Base-by-base conservation (phyloP, 345 rosid genomes). In the Syzygium aromaticum region DNA sequence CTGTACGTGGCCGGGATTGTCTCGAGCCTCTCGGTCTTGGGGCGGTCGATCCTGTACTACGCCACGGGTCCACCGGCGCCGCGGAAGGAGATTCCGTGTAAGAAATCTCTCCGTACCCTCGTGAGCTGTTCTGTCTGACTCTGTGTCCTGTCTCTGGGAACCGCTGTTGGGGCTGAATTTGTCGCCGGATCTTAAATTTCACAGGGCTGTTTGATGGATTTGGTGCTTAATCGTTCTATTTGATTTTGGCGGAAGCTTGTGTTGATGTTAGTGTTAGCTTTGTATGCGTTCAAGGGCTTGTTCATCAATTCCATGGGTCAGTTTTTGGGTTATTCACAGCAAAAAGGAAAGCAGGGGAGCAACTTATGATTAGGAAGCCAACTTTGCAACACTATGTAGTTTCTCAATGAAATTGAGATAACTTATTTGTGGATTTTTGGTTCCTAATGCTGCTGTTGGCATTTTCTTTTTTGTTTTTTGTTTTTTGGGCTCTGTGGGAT, bases 1-100 rank as follows among this genome's bases (percentile, higher is more conserved):
- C 92, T 96, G 57, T 96, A 95, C 80, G 96, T 95, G 61, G 99
- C 93, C 11, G 99, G 98, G 53, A 89, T 98, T 84, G 94, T 98
- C n/a, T 94, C 99, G 5, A 88, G 94, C 17, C 86, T 98, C 86
- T 96, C 99, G 38, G 77, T 95, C 91, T 88, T 94, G 30, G 96
- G 96, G 3, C 94, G 96, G 86, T 92, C 96, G 2, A 88, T 96
- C 25, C 84, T 98, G 87, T 92, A 92, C 85, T 93, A 91, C 91
- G 94, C 92, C 88, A 90, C 92, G 89, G 92, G 94, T 2, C 93
- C 95, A 0, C 91, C 96, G 12, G 57, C 93, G 52, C 92, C 95
- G 25, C 59, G 59, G 61, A 84, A 87, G 88, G 87, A 85, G 64
- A 88, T 84, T 57, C 77, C 78, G 88, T 78, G 89, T 83, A 46